A percentile compares a stretch with the other conserved stretches of the same genome.
phyloP scores from a whole-genome alignment of 2,329 filamentous ascomycete species.

The Aspergillus brasiliensis region DNA sequence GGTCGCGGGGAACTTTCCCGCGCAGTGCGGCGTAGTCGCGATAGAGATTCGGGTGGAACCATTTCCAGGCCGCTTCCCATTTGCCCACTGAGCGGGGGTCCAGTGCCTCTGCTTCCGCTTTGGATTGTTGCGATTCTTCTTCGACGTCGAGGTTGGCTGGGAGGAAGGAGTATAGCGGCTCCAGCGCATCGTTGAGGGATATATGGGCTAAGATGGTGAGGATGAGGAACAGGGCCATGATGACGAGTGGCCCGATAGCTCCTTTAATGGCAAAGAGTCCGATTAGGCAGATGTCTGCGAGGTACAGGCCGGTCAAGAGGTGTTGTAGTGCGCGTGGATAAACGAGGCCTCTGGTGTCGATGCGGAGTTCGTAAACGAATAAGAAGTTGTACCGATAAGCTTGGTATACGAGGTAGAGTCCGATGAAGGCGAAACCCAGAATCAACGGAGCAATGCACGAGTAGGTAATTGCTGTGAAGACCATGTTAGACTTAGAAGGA shows the following conservation, averaged over 20 bases:
- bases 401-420: constrained; percentile 78
- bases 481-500: neutral
- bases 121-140: constrained; percentile 50
- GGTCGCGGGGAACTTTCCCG: constrained; percentile 64
- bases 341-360: constrained; percentile 86
- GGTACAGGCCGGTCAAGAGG: constrained; percentile 78
- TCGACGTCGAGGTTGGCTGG: constrained; percentile 67
- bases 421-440: constrained; percentile 76
- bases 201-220: constrained; percentile 76
- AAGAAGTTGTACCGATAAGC: constrained; percentile 90
- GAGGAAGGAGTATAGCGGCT: constrained; percentile 62
- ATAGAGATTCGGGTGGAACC: constrained; percentile 73
- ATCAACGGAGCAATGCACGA: constrained; percentile 85
- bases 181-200: constrained; percentile 48
- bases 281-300: constrained; percentile 80
- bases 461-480: constrained; percentile 72
- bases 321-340: constrained; percentile 86
- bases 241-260: constrained; percentile 66
- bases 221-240: constrained; percentile 74
- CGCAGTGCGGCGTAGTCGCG: constrained; percentile 73
- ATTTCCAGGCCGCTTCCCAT: constrained; percentile 35
- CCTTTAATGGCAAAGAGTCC: constrained; percentile 75
- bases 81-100: neutral
- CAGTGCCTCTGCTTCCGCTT: constrained; percentile 28
- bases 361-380: constrained; percentile 76